Percentiles rank a stretch among this genome's conserved stretches.
Conservation (phyloP, 805 yeast genomes). For the Cyberlindnera misumaiensis region DNA sequence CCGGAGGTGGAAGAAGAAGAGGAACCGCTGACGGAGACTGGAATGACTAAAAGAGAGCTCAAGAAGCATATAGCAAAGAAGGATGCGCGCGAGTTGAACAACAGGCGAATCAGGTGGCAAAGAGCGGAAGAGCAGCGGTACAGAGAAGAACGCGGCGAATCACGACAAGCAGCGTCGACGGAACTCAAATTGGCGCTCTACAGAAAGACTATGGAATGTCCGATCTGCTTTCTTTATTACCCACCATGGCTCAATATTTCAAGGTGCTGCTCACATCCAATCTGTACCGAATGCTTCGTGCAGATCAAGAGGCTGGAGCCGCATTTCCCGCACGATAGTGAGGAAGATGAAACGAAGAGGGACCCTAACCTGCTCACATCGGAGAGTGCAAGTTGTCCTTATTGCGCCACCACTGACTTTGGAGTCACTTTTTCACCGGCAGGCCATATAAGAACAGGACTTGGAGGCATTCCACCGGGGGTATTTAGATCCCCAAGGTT, state of each 20-base stretch:
- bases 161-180: conserved; percentile 31
- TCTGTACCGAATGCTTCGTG: conserved; percentile 95
- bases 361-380: conserved; percentile 65
- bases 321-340: conserved; percentile 81
- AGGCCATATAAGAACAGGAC: conserved; percentile 43
- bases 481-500: conserved; percentile 20
- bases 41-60: conserved; percentile 34
- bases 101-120: conserved; percentile 32
- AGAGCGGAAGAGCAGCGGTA: conserved; percentile 28
- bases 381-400: conserved; percentile 89
- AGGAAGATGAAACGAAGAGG: conserved; percentile 39
- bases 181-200: conserved; percentile 54
- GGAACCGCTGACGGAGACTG: conserved; percentile 39
- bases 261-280: conserved; percentile 87
- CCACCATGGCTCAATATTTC: conserved; percentile 74
- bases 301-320: conserved; percentile 90
- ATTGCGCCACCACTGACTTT: conserved; percentile 81
- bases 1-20: conserved; percentile 52
- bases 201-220: conserved; percentile 73
- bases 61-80: conserved; percentile 33
- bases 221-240: conserved; percentile 85
- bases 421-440: conserved; percentile 80
- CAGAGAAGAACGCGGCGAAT: conserved; percentile 26
- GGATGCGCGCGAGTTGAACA: conserved; percentile 32
- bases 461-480: conserved; percentile 48